Evolutionary conservation across 2,329 filamentous ascomycete genomes (phyloP).

Genomic region (Pyrenochaeta sp.): DNA sequence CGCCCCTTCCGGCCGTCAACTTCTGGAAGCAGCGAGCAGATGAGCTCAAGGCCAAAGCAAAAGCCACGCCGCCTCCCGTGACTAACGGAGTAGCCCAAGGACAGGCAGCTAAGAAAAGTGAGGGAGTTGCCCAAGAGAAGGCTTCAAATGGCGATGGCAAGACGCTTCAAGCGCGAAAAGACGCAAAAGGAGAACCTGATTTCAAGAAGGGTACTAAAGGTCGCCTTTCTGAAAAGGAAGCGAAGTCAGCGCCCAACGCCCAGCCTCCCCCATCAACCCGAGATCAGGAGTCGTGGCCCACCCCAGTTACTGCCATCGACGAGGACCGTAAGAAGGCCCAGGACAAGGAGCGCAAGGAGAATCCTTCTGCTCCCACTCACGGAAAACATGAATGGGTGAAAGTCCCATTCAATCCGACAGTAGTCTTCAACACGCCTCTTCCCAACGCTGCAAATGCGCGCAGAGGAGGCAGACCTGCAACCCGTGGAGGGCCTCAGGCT

Average conservation of each 20-base stretch:
- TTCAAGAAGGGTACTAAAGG: conserved; percentile 36
- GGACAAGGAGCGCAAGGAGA: conserved; percentile 71
- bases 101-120: conserved; percentile 34
- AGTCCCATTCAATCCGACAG: conserved; percentile 81
- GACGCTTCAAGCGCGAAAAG: conserved; percentile 29
- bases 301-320: conserved; percentile 78
- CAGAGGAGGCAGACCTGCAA: conserved; percentile 56
- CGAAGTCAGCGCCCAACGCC: conserved; percentile 28
- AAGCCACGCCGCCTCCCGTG: conserved; percentile 49
- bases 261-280: conserved; percentile 69
- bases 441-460: conserved; percentile 55
- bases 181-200: conserved; percentile 34
- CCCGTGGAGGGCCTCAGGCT: conserved; percentile 64
- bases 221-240: conserved; percentile 38
- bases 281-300: conserved; percentile 87
- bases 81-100: conserved; percentile 28
- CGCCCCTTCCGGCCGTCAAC: conserved; percentile 83
- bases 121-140: conserved; percentile 29
- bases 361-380: conserved; percentile 46
- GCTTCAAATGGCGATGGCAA: conserved; percentile 22
- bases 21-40: conserved; percentile 84
- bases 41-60: conserved; percentile 64
- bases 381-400: conserved; percentile 86
- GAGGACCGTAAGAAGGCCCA: conserved; percentile 78
- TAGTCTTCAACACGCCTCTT: conserved; percentile 85